Evolutionary conservation across 139 green algal genomes (phyloP).

Genomic region (Mesotaenium endlicherianum): DNA sequence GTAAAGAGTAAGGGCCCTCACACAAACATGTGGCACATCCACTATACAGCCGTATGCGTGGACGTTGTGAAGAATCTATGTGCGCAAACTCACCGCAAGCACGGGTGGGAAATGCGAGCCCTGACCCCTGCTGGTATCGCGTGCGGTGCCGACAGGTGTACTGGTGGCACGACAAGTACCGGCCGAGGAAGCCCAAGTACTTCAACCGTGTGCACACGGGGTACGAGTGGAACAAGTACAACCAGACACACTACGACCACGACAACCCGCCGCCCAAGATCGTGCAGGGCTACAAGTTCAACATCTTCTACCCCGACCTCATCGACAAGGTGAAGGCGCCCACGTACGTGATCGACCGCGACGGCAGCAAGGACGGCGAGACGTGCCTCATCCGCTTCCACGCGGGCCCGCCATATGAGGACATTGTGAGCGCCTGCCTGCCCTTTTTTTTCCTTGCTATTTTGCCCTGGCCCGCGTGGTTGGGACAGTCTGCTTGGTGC

Average conservation of each 20-base stretch:
- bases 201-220: slow-evolving; percentile 96
- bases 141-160: slow-evolving; percentile 72
- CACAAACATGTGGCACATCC: too few relatives aligned
- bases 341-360: slow-evolving; percentile 57
- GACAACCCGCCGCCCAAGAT: slow-evolving; percentile 98
- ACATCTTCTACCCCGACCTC: slow-evolving; percentile 99
- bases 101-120: too few relatives aligned
- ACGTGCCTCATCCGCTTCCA: slow-evolving; percentile 92
- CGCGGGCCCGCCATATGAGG: slow-evolving; percentile 94
- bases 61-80: too few relatives aligned
- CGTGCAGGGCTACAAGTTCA: slow-evolving; percentile 99
- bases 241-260: slow-evolving; percentile 98
- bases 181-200: slow-evolving; percentile 95
- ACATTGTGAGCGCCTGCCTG: slow-evolving; percentile 51
- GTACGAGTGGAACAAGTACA: slow-evolving; percentile 99
- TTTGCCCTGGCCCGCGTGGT: too few relatives aligned
- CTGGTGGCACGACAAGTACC: slow-evolving; percentile 99
- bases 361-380: slow-evolving; percentile 62
- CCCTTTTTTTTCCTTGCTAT: too few relatives aligned
- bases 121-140: too few relatives aligned
- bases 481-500: too few relatives aligned
- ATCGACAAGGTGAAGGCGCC: slow-evolving; percentile 78
- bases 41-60: too few relatives aligned
- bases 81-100: too few relatives aligned
- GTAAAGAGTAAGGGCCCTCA: too few relatives aligned